Conservation (phyloP, 331 rosid genomes). For the Pyrus hybrid region DNA sequence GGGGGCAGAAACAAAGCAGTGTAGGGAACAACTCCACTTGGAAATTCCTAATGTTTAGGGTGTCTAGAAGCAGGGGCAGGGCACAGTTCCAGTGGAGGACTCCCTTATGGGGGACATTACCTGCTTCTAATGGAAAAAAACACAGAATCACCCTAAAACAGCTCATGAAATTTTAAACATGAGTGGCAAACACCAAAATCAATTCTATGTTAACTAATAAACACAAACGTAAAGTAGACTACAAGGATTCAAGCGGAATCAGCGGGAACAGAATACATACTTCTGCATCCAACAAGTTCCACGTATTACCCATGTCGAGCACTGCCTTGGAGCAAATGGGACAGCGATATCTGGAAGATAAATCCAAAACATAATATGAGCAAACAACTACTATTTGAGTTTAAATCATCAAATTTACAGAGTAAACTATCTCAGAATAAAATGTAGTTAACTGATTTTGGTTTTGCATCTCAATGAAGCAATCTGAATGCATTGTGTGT, state of each 20-base stretch:
- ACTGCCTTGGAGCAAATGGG: constrained; percentile 62
- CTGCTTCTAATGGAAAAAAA: neutral
- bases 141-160: neutral
- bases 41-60: neutral
- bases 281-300: constrained; percentile 45
- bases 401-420: neutral
- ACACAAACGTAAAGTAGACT: neutral
- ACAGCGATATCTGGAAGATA: constrained; percentile 52
- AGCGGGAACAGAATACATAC: constrained; percentile 12
- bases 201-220: no score
- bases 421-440: neutral
- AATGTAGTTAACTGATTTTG: constrained; percentile 41
- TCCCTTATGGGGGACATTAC: neutral
- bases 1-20: neutral
- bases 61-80: neutral
- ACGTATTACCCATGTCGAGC: constrained; percentile 29
- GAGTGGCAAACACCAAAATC: no score
- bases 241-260: neutral
- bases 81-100: neutral
- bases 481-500: constrained; percentile 66
- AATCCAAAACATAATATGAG: constrained; percentile 13
- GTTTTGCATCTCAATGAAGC: constrained; percentile 33
- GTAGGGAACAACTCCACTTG: neutral
- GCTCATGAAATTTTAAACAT: no score
- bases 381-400: neutral